These are phyloP conservation scores for Begonia masoniana DNA, from an alignment of 306 rosid genomes.

Conservation along the genomic window DNA sequence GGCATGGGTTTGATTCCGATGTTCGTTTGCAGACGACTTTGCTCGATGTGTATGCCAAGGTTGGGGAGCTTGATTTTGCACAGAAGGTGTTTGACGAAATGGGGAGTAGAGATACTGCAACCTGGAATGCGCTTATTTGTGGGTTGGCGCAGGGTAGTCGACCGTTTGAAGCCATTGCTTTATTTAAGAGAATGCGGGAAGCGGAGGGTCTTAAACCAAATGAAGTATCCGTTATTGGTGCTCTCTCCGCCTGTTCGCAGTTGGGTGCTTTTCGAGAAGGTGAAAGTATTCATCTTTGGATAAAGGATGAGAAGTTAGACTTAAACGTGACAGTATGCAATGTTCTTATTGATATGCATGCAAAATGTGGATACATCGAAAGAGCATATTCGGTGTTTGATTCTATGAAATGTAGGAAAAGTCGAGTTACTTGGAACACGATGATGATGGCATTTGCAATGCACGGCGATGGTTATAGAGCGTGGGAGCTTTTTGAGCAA, in stretches of 20 bases:
- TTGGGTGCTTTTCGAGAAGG: slow-evolving; percentile 46
- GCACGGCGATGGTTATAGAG: slow-evolving; percentile 26
- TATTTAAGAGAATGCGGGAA: slow-evolving; percentile 55
- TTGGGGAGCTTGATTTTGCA: slow-evolving; percentile 41
- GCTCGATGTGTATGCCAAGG: slow-evolving; percentile 62
- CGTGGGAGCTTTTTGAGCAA: slow-evolving; percentile 24
- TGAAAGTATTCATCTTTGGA: slow-evolving; percentile 8
- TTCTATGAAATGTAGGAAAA: slow-evolving; percentile 21
- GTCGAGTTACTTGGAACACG: slow-evolving; percentile 32
- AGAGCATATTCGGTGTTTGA: slow-evolving; percentile 22
- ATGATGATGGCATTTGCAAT: slow-evolving; percentile 34
- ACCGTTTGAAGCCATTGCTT: slow-evolving; percentile 42
- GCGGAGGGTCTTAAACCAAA: slow-evolving; percentile 54
- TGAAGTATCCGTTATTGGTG: slow-evolving; percentile 62
- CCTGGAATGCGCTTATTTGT: slow-evolving; percentile 71
- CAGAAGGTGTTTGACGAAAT: slow-evolving; percentile 73
- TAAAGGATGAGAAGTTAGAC: slow-evolving; percentile 10
- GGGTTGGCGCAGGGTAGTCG: slow-evolving; percentile 79
- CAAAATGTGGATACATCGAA: slow-evolving; percentile 19
- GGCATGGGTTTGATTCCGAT: slow-evolving; percentile 49
- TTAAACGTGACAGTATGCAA: slow-evolving; percentile 21
- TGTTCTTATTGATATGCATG: slow-evolving; percentile 23
- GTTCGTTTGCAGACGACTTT: slow-evolving; percentile 50
- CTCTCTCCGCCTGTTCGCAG: slow-evolving; percentile 70
- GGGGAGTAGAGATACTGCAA: slow-evolving; percentile 45